Base-by-base conservation (phyloP, 805 yeast genomes). In the Candida michaelii region DNA sequence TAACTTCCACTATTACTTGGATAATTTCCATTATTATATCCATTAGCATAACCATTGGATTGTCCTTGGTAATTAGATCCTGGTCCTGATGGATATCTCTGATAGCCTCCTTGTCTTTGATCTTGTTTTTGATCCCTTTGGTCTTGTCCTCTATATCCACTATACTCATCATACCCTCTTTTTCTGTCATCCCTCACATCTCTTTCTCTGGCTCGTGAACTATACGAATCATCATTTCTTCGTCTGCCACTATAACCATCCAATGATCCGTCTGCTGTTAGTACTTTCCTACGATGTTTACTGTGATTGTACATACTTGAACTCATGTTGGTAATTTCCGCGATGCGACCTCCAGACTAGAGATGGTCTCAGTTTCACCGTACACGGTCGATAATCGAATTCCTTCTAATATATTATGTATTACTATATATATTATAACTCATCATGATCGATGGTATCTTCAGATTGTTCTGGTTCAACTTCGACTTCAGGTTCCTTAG, bases 391-490 rank as follows among this genome's bases (percentile, higher is more conserved):
- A n/a, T n/a, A n/a, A n/a, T n/a, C n/a, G n/a, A n/a, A n/a, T n/a
- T n/a, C n/a, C n/a, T n/a, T n/a, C n/a, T n/a, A n/a, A 31, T 21
- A 15, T 15, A 15, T 29, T 27, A 29, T 21, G 23, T 21, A 21
- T 21, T 21, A 9, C 4, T 5, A 7, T 30, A 31, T 29, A 37
- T 16, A 36, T 29, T 43, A 48, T 29, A 48, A 38, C 42, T 58
- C 65, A 35, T 53, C 62, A 31, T 57, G 56, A 23, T 52, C 59
- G 16, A 49, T 25, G 17, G 29, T n/a, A n/a, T 40, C 43, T 36
- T 24, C 37, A 36, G 30, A 29, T 4, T 27, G 15, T 19, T 37
- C 43, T 2, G 30, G 18, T 19, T 36, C n/a, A 25, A 11, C 45
- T 24, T 44, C 47, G n/a, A 49, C 48, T 40, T 42, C 52, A 3